Evolutionary conservation across 352 stramenopile genomes (phyloP).

Genomic region (Globisporangium parvum): DNA sequence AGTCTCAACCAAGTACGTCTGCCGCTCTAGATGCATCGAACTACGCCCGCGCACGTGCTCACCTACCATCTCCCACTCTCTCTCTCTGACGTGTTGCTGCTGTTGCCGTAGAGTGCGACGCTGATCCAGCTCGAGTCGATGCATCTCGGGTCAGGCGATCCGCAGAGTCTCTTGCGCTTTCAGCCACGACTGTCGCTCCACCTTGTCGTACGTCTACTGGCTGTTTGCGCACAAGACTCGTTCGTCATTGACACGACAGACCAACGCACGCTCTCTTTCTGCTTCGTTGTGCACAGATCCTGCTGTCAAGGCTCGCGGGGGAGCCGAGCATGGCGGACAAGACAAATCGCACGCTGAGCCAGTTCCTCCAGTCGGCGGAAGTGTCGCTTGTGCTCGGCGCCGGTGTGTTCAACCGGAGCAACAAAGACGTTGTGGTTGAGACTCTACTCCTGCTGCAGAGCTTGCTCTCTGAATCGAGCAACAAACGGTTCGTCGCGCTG

Average conservation of each 20-base stretch:
- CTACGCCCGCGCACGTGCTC: too few relatives aligned
- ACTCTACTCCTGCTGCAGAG: slow-evolving; percentile 52
- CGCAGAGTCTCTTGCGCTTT: slow-evolving; percentile 41
- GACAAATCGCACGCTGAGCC: slow-evolving; percentile 53
- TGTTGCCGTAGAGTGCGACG: slow-evolving; percentile 38
- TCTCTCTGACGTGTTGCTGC: not conserved
- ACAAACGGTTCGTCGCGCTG: slow-evolving; percentile 58
- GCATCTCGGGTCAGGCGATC: slow-evolving; percentile 42
- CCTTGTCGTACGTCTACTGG: slow-evolving; percentile 43
- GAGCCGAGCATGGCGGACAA: slow-evolving; percentile 56
- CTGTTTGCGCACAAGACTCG: too few relatives aligned
- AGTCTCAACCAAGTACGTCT: slow-evolving; percentile 67
- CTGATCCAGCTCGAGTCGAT: slow-evolving; percentile 64
- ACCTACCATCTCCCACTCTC: too few relatives aligned
- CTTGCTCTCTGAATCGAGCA: slow-evolving; percentile 37
- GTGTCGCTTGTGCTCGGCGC: slow-evolving; percentile 52
- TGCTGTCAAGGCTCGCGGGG: slow-evolving; percentile 45
- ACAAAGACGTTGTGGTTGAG: slow-evolving; percentile 68
- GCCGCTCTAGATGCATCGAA: too few relatives aligned
- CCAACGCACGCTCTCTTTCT: not conserved
- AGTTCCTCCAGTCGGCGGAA: slow-evolving; percentile 71
- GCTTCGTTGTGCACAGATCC: slow-evolving; percentile 24
- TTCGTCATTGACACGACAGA: too few relatives aligned
- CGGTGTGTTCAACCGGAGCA: slow-evolving; percentile 49
- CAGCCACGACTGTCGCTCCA: slow-evolving; percentile 67